Evolutionary conservation across 306 rosid genomes (phyloP).

Genomic region (Inga leiocalycina): DNA sequence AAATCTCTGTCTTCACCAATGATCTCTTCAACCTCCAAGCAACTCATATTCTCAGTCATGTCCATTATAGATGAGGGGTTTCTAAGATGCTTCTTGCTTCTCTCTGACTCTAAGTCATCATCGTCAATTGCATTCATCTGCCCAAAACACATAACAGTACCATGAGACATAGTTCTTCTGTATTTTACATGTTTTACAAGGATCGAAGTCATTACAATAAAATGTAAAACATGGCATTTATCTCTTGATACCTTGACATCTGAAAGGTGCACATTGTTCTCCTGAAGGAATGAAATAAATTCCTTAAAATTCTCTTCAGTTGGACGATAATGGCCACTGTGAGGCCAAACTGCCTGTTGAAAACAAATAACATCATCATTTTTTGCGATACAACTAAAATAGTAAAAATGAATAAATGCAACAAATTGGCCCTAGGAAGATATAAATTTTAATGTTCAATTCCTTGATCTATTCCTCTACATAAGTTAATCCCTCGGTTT

Average conservation of each 20-base stretch:
- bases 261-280: conserved; percentile 58
- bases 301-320: conserved; percentile 69
- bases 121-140: conserved; percentile 63
- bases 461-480: not conserved
- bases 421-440: not conserved
- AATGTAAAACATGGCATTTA: not conserved
- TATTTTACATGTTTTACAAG: not conserved
- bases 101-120: conserved; percentile 40
- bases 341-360: conserved; percentile 77
- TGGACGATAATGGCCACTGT: conserved; percentile 75
- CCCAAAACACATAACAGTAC: conserved; percentile 25
- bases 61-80: conserved; percentile 57
- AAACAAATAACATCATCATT: conserved; percentile 18
- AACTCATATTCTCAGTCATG: conserved; percentile 36
- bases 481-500: not conserved
- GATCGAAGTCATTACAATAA: not conserved
- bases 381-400: conserved; percentile 4
- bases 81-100: conserved; percentile 48
- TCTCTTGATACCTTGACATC: conserved; percentile 55
- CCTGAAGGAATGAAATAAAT: conserved; percentile 58
- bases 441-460: not conserved
- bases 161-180: conserved; percentile 8
- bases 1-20: conserved; percentile 30
- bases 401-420: not conserved
- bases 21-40: conserved; percentile 41